Evolutionary conservation across 202 grass and related monocot species (phyloP).

Genomic region (Panicum virgatum): DNA sequence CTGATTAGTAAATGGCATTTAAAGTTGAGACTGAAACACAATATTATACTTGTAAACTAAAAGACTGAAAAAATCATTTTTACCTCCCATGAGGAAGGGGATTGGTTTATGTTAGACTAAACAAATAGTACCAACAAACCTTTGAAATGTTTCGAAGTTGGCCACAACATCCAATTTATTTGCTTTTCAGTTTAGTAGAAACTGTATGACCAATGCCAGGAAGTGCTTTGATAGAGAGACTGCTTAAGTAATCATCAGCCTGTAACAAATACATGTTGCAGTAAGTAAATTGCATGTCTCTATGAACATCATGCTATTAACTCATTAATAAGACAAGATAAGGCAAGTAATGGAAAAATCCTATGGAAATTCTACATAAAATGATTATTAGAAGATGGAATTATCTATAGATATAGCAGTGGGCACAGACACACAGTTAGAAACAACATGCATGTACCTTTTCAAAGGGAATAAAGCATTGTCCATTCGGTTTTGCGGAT

Average conservation of each 20-base stretch:
- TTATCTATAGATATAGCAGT: conserved; percentile 8
- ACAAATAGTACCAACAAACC: conserved; percentile 38
- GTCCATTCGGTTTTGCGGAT: conserved; percentile 95
- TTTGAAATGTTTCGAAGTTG: conserved; percentile 71
- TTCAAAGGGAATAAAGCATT: conserved; percentile 71
- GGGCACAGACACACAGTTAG: neutral
- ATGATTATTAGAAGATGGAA: neutral
- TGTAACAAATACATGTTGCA: conserved; percentile 38
- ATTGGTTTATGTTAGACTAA: conserved; percentile 19
- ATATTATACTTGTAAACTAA: conserved; percentile 4
- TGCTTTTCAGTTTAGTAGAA: conserved; percentile 69
- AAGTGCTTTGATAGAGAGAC: conserved; percentile 83
- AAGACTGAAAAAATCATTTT: neutral
- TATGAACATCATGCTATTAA: neutral
- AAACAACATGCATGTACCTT: conserved; percentile 54
- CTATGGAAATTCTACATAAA: neutral
- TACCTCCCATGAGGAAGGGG: neutral
- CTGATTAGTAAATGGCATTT: conserved; percentile 9
- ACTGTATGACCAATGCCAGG: conserved; percentile 79
- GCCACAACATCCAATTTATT: conserved; percentile 66
- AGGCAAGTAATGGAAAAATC: neutral
- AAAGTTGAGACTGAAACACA: neutral
- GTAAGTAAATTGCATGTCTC: conserved; percentile 18
- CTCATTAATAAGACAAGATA: conserved; percentile 3
- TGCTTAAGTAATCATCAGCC: conserved; percentile 73